Conservation (phyloP, 176 grass and related monocot genomes). For the Carex cristatella region DNA sequence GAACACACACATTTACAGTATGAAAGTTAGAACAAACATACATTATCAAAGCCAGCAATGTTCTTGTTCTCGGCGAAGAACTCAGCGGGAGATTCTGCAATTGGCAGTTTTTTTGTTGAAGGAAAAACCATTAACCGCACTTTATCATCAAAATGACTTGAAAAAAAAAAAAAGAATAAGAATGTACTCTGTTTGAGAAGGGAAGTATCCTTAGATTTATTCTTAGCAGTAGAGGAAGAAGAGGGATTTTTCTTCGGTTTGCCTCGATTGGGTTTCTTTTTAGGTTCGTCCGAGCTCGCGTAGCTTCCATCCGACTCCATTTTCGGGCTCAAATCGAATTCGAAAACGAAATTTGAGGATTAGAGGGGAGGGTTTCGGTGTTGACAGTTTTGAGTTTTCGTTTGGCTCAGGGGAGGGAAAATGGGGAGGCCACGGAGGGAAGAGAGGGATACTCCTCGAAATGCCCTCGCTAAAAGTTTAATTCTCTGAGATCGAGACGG, state of each 20-base stretch:
- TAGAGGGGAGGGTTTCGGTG: background rate
- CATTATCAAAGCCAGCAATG: slow-evolving; percentile 94
- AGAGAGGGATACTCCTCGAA: background rate
- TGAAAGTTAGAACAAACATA: slow-evolving; percentile 31
- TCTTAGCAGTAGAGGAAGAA: slow-evolving; percentile 10
- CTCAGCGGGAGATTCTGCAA: slow-evolving; percentile 87
- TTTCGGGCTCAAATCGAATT: background rate
- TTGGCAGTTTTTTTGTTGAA: background rate
- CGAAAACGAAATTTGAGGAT: background rate
- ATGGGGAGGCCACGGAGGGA: background rate
- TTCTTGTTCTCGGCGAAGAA: slow-evolving; percentile 99
- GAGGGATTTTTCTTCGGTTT: slow-evolving; percentile 26
- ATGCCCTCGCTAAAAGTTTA: background rate
- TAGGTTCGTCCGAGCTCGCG: slow-evolving; percentile 22
- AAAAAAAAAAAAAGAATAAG: background rate
- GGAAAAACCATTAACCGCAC: background rate
- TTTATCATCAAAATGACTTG: background rate
- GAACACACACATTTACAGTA: background rate
- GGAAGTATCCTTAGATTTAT: slow-evolving; percentile 57
- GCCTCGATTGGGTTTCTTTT: slow-evolving; percentile 31
- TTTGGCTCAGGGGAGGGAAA: background rate
- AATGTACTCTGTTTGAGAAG: slow-evolving; percentile 75
- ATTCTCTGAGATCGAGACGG: background rate
- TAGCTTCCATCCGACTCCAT: slow-evolving; percentile 27
- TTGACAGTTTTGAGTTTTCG: background rate